These are phyloP conservation scores for Rubia occidens DNA, from an alignment of 305 asterid genomes.

Conservation along the genomic window DNA sequence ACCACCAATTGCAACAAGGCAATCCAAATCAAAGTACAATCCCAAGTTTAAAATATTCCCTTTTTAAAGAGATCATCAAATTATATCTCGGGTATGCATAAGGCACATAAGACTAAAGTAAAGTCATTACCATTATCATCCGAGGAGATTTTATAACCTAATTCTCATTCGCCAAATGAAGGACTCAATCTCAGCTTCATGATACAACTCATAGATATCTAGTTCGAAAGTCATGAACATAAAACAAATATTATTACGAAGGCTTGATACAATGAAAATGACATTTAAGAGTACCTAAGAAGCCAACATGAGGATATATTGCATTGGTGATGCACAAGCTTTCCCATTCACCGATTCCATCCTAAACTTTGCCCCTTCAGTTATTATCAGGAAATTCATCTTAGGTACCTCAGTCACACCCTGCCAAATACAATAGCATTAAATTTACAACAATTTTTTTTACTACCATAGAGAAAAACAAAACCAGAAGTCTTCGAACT, in stretches of 20 bases:
- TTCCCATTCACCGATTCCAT: conserved; percentile 38
- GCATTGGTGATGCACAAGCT: conserved; percentile 55
- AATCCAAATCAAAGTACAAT: neutral
- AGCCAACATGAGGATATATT: conserved; percentile 64
- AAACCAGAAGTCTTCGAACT: neutral
- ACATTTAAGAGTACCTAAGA: conserved; percentile 32
- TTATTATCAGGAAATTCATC: conserved; percentile 55
- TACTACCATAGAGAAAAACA: neutral
- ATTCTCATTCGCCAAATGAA: neutral
- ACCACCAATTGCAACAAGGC: neutral
- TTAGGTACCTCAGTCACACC: conserved; percentile 64
- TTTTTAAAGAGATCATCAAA: neutral
- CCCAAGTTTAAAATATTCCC: neutral
- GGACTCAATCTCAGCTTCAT: neutral
- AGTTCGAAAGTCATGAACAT: neutral
- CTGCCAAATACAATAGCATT: conserved; percentile 29
- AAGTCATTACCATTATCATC: neutral
- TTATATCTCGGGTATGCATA: neutral
- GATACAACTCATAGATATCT: neutral
- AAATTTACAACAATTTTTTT: neutral
- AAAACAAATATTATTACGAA: neutral
- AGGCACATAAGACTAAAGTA: neutral
- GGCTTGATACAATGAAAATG: no score
- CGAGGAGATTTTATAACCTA: neutral
- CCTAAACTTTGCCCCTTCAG: conserved; percentile 68